Percentiles rank a stretch among this genome's conserved stretches.
phyloP scores from a whole-genome alignment of 768 basidiomycete genomes.

The Vararia minispora region DNA sequence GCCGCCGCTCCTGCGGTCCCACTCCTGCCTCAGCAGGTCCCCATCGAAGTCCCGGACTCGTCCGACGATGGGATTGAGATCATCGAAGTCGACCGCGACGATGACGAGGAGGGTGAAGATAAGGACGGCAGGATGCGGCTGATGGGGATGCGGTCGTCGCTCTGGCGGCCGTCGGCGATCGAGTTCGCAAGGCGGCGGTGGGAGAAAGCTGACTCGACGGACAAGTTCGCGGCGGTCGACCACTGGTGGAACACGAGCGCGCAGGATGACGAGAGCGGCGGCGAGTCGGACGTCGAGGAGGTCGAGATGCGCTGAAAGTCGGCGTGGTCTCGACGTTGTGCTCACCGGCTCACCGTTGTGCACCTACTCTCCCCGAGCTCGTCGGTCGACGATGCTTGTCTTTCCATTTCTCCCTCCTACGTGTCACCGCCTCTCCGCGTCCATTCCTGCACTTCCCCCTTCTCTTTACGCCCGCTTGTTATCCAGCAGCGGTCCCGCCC shows the following conservation, averaged over 20 bases:
- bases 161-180: slow-evolving; percentile 13
- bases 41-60: no score
- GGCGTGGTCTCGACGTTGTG: slow-evolving; percentile 9
- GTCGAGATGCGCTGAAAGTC: no score
- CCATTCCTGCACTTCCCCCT: slow-evolving; percentile 5
- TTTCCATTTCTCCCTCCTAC: not conserved
- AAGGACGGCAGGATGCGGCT: no score
- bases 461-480: no score
- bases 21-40: no score
- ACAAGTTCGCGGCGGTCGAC: slow-evolving; percentile 4
- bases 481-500: no score
- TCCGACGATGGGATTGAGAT: no score
- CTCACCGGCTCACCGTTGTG: no score
- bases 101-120: no score
- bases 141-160: no score
- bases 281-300: slow-evolving; percentile 14
- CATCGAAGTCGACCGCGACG: no score
- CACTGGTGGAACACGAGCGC: slow-evolving; percentile 5
- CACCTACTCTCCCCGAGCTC: slow-evolving; percentile 4
- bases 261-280: slow-evolving; percentile 8
- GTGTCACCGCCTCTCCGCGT: not conserved
- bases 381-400: slow-evolving; percentile 2
- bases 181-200: slow-evolving; percentile 13
- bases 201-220: slow-evolving; percentile 10
- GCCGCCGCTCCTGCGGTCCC: no score